Evolutionary conservation across 2,329 filamentous ascomycete genomes (phyloP).

Genomic region (Monosporascus ibericus): DNA sequence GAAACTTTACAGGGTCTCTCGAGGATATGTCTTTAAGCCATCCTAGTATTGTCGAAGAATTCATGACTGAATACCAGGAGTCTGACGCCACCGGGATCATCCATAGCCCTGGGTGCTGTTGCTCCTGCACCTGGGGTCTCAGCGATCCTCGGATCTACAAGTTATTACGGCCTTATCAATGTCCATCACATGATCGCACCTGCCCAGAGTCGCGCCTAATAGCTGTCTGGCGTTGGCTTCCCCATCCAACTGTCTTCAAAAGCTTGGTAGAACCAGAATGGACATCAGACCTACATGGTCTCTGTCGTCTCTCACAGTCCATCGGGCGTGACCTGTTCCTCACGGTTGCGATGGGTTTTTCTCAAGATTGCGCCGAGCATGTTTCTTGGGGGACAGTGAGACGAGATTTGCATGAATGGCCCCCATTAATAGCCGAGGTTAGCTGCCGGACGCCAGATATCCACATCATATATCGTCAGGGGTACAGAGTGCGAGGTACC

Average conservation of each 20-base stretch:
- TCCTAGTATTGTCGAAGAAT: no score
- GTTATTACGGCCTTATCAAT: conserved; percentile 3
- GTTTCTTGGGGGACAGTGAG: rapidly evolving
- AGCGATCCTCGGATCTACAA: not conserved
- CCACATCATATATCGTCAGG: not conserved
- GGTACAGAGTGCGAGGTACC: no score
- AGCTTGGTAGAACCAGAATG: conserved; percentile 7
- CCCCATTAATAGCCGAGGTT: not conserved
- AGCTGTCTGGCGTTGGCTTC: rapidly evolving
- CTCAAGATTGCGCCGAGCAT: rapidly evolving
- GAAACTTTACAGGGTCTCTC: rapidly evolving
- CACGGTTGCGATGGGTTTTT: not conserved
- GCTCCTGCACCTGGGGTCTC: not conserved
- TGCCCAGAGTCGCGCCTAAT: not conserved
- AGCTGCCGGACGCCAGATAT: not conserved
- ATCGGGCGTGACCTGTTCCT: not conserved
- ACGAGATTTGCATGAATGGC: not conserved
- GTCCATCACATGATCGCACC: conserved; percentile 1
- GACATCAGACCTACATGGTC: not conserved
- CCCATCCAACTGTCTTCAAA: not conserved
- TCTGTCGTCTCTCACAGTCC: not conserved
- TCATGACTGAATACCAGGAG: no score
- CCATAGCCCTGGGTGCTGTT: not conserved
- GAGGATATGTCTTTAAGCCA: no score
- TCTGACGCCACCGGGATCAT: no score